Percentiles rank a stretch among this genome's conserved stretches.
phyloP scores from a whole-genome alignment of 2,329 filamentous ascomycete genomes.

The Aspergillus nomiae region DNA sequence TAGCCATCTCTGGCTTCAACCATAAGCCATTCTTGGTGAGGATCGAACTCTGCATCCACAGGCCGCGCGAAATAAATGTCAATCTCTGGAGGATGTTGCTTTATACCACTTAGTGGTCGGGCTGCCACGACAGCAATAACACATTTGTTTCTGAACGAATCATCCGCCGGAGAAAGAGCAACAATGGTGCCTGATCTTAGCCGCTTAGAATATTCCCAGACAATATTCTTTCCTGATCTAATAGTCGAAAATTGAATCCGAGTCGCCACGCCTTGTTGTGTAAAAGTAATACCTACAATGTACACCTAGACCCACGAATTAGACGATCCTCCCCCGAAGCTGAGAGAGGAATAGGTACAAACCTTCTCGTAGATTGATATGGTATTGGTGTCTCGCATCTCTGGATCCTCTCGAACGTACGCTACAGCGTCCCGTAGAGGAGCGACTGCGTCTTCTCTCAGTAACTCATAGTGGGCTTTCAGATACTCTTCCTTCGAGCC shows the following conservation, averaged over 20 bases:
- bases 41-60: conserved; percentile 67
- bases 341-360: not conserved
- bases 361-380: conserved; percentile 73
- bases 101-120: conserved; percentile 63
- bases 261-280: conserved; percentile 63
- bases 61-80: conserved; percentile 71
- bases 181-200: conserved; percentile 58
- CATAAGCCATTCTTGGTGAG: conserved; percentile 72
- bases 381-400: conserved; percentile 58
- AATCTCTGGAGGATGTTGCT: conserved; percentile 68
- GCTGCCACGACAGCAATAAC: conserved; percentile 73
- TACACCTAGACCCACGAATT: conserved; percentile 56
- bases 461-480: conserved; percentile 70
- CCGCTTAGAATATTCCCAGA: conserved; percentile 66
- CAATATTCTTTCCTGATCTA: conserved; percentile 65
- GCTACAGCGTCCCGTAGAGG: conserved; percentile 68
- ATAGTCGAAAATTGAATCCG: conserved; percentile 71
- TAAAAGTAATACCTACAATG: conserved; percentile 66
- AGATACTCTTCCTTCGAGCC: conserved; percentile 67
- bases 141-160: conserved; percentile 67
- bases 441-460: conserved; percentile 73
- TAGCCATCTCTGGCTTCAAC: conserved; percentile 73
- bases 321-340: not conserved
- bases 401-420: conserved; percentile 55
- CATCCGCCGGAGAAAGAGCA: conserved; percentile 53